phyloP scores from a whole-genome alignment of 805 yeast species.

The Yarrowia phangngaensis region DNA sequence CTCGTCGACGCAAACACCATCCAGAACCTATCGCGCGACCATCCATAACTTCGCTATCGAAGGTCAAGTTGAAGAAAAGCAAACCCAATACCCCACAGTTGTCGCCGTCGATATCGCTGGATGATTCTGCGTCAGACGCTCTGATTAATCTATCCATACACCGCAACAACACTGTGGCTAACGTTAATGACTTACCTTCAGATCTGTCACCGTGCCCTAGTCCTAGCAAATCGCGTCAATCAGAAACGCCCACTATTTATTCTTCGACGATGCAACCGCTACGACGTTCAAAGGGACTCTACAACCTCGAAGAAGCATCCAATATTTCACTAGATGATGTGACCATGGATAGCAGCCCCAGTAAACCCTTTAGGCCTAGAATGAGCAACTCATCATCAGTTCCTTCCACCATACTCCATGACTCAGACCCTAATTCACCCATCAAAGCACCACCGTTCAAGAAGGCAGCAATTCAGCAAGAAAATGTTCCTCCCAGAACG shows the following conservation, averaged over 20 bases:
- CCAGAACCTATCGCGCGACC: conserved; percentile 12
- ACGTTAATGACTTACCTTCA: conserved; percentile 13
- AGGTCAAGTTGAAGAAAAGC: conserved; percentile 25
- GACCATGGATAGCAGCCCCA: conserved; percentile 10
- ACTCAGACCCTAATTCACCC: conserved; percentile 23
- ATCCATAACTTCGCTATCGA: conserved; percentile 16
- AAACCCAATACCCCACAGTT: conserved; percentile 25
- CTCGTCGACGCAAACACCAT: conserved; percentile 25
- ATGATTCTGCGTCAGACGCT: conserved; percentile 26
- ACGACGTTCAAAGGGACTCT: conserved; percentile 43
- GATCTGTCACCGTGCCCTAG: conserved; percentile 17
- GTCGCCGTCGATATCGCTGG: conserved; percentile 16
- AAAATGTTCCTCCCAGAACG: conserved; percentile 2
- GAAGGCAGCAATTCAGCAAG: conserved; percentile 12
- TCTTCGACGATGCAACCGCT: conserved; percentile 32
- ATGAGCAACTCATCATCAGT: neutral
- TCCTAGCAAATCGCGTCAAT: conserved; percentile 8
- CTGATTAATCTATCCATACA: conserved; percentile 26
- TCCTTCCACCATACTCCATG: neutral
- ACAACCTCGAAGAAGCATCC: conserved; percentile 43
- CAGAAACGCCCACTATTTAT: conserved; percentile 20
- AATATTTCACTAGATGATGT: conserved; percentile 6
- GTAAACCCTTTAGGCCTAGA: neutral
- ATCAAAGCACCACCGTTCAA: conserved; percentile 24
- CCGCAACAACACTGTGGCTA: conserved; percentile 25